Base-by-base conservation (phyloP, 2,329 filamentous ascomycete species). In the Hortaea sp. region DNA sequence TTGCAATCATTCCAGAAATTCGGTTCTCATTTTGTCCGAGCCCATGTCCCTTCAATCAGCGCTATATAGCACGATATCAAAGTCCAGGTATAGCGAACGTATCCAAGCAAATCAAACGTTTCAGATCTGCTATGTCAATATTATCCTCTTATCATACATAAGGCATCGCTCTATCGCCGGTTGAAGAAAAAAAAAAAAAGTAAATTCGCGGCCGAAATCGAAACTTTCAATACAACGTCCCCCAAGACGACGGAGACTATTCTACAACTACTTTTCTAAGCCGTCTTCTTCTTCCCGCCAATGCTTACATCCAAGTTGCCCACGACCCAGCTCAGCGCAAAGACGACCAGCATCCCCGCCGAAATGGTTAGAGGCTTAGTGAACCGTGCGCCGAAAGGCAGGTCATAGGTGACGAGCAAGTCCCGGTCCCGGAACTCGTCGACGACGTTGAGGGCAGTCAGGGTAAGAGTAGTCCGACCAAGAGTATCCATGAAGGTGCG, bases 401-500 rank as follows among this genome's bases (percentile, higher is more conserved):
- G 87, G 53, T 95, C 85, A 66, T 98, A 98, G 1, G 85, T 84
- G 44, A 97, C 84, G 57, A 95, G 72, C 20, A 97, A 67, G 53
- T 92, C 82, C 30, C 85, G 81, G 60, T 89, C 88, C 45, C 89
- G 78, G 60, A 89, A 79, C 56, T 97, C 92, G 57, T 98, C 92
- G 1, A 94, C 86, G 44, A 97, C 72, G 65, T 95, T 97, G 57
- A 81, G 76, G 6, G 88, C 86, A 51, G 83, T 85, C 59, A 98
- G 75, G 43, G 77, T 82, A 50, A 98, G 74, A 0, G 82, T 78
- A 0, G 90, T 94, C 53, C 92, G 85, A 50, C 92, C 92, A 30
- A 90, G 60, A 0, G 92, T 97, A 67, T 98, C 92, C 70, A 98
- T 84, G 69, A 88, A 98, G 0, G 89, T 95, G 66, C 82, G 83